Conservation (phyloP, 441 rosid genomes). For the Euphorbia schlechtendalii region DNA sequence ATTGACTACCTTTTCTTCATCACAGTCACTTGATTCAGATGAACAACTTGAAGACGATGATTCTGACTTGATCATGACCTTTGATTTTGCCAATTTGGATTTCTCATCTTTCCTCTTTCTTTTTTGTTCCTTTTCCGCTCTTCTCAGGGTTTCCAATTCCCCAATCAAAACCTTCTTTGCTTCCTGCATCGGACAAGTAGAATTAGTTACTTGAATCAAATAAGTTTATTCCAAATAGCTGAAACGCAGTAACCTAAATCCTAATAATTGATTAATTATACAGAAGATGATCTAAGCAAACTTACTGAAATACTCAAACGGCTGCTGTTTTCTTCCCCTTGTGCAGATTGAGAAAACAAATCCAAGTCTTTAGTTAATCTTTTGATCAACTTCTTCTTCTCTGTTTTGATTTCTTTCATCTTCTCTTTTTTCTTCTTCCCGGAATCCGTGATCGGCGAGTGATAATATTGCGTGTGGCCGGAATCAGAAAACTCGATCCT, state of each 20-base stretch:
- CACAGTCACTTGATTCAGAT: constrained; percentile 22
- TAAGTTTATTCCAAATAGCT: neutral
- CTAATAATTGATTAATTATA: too few species aligned
- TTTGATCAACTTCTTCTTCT: constrained; percentile 26
- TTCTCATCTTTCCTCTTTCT: constrained; percentile 20
- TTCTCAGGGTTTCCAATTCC: constrained; percentile 17
- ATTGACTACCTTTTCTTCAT: constrained; percentile 8
- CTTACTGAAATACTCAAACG: constrained; percentile 22
- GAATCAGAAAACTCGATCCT: constrained; percentile 24
- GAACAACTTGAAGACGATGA: constrained; percentile 16
- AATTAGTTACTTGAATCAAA: neutral
- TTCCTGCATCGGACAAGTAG: constrained; percentile 19
- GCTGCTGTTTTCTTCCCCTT: constrained; percentile 7
- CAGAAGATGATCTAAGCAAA: too few species aligned
- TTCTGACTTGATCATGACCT: neutral
- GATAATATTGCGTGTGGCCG: constrained; percentile 25
- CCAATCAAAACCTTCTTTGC: constrained; percentile 22
- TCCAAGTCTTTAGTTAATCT: constrained; percentile 26
- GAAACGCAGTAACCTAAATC: neutral
- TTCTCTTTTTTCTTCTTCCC: constrained; percentile 24
- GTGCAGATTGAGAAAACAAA: constrained; percentile 6
- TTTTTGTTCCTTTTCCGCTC: constrained; percentile 20
- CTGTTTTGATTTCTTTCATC: constrained; percentile 19
- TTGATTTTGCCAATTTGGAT: constrained; percentile 1
- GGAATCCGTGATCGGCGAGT: constrained; percentile 5